Percentiles rank a stretch among this genome's conserved stretches.
Conservation (phyloP, 2,329 filamentous ascomycete species). For the Magnaporthales sp. region DNA sequence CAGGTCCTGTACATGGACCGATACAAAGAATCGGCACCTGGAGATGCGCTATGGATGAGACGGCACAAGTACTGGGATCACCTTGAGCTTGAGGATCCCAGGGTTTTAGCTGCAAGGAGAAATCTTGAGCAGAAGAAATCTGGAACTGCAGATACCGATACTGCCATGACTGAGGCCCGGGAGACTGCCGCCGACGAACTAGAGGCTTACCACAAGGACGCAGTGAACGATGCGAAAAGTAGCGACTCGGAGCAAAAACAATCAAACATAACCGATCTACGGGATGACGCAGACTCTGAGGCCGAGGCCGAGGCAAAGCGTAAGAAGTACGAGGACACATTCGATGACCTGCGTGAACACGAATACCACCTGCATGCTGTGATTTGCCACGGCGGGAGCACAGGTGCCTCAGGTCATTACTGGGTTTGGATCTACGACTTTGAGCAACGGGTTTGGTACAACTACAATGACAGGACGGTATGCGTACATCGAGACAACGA, state of each 20-base stretch:
- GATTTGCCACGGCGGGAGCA: slow-evolving; percentile 75
- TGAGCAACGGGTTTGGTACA: slow-evolving; percentile 70
- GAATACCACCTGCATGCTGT: slow-evolving; percentile 83
- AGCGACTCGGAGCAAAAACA: not conserved
- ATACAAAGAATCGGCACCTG: slow-evolving; percentile 63
- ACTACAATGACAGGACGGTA: slow-evolving; percentile 87
- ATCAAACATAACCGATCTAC: not conserved
- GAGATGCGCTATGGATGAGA: slow-evolving; percentile 51
- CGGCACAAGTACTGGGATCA: slow-evolving; percentile 68
- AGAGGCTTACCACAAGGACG: not conserved
- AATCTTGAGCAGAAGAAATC: slow-evolving; percentile 4
- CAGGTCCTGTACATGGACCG: slow-evolving; percentile 80
- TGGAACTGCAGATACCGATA: not conserved
- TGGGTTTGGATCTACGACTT: slow-evolving; percentile 97
- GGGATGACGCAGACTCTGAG: slow-evolving; percentile 8
- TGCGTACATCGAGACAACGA: slow-evolving; percentile 55
- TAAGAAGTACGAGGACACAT: slow-evolving; percentile 38
- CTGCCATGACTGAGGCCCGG: not conserved
- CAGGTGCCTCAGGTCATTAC: slow-evolving; percentile 73
- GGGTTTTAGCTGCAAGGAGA: not conserved
- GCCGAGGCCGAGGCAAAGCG: slow-evolving; percentile 15
- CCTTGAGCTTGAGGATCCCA: slow-evolving; percentile 4
- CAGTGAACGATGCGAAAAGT: not conserved
- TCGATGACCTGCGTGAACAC: slow-evolving; percentile 53
- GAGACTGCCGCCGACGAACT: not conserved